These are phyloP conservation scores for Cercospora sojina DNA, from an alignment of 2,329 filamentous ascomycete genomes.

Conservation along the genomic window DNA sequence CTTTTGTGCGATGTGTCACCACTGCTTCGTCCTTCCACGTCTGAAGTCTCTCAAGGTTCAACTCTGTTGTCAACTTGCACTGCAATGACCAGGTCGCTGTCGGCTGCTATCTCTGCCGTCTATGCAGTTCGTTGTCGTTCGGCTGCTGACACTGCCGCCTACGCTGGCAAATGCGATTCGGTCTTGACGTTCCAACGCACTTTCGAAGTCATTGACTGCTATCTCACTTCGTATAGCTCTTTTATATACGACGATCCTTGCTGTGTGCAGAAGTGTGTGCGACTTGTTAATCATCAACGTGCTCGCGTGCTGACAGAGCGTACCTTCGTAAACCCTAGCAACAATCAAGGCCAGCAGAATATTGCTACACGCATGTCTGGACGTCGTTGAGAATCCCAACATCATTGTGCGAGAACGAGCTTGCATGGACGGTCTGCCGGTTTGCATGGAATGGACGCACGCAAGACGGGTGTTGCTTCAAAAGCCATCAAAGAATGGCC, in stretches of 20 bases:
- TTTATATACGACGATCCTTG: neutral
- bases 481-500: no score
- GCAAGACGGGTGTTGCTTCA: neutral
- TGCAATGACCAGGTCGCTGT: neutral
- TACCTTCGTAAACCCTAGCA: neutral
- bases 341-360: neutral
- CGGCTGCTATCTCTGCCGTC: neutral
- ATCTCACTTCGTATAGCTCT: neutral
- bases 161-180: neutral
- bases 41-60: neutral
- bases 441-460: neutral
- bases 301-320: neutral
- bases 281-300: neutral
- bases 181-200: neutral
- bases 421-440: neutral
- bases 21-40: neutral
- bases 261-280: neutral
- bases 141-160: neutral
- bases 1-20: neutral
- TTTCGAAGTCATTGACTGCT: neutral
- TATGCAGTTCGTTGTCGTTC: neutral
- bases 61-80: neutral
- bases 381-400: neutral
- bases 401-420: neutral
- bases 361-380: neutral